Evolutionary conservation across 83 land plant genomes (phyloP).

Genomic region (Diphasiastrum complanatum): DNA sequence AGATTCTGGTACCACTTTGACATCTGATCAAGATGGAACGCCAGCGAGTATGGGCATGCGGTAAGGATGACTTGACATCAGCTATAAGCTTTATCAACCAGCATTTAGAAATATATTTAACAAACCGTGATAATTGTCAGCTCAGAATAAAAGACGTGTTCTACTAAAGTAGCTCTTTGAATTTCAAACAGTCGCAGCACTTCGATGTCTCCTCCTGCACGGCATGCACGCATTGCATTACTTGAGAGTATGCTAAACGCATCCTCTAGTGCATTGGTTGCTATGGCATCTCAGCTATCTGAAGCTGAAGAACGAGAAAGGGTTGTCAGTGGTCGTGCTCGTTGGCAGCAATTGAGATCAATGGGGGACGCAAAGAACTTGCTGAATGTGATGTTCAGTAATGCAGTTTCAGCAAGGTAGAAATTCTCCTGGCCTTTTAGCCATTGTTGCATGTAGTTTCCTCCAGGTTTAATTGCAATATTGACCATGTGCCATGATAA

Average conservation of each 20-base stretch:
- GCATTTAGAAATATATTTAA: too few species aligned
- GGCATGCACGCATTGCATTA: slow-evolving; percentile 62
- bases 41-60: background rate
- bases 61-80: background rate
- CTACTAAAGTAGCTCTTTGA: background rate
- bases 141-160: too few species aligned
- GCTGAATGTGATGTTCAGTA: slow-evolving; percentile 56
- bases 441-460: too few species aligned
- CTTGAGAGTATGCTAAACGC: slow-evolving; percentile 79
- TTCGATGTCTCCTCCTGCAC: slow-evolving; percentile 67
- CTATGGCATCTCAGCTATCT: slow-evolving; percentile 94
- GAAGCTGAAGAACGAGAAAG: slow-evolving; percentile 96
- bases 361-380: slow-evolving; percentile 78
- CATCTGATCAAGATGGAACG: slow-evolving; percentile 5
- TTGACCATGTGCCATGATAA: too few species aligned
- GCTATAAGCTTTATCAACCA: too few species aligned
- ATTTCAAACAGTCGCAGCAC: background rate
- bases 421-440: background rate
- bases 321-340: slow-evolving; percentile 65
- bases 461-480: too few species aligned
- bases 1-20: slow-evolving; percentile 18
- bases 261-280: slow-evolving; percentile 63
- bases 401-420: slow-evolving; percentile 72
- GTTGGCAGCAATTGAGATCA: slow-evolving; percentile 82
- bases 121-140: too few species aligned